phyloP scores from a whole-genome alignment of 83 land plant genomes.

The Thuja plicata region DNA sequence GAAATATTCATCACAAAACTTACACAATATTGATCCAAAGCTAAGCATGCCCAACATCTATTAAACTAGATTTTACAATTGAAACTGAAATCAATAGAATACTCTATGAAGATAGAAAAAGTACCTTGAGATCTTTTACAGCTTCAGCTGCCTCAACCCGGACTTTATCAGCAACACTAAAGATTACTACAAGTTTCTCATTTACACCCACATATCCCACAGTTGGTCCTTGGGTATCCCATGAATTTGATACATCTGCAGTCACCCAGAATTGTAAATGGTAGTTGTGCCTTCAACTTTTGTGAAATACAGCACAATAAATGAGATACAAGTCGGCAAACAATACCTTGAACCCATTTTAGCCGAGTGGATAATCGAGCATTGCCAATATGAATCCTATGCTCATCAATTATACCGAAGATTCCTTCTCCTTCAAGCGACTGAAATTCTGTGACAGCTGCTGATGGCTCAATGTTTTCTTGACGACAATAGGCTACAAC shows the following conservation, averaged over 20 bases:
- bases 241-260: slow-evolving; percentile 6
- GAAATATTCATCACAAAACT: no score
- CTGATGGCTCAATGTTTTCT: slow-evolving; percentile 52
- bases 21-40: no score
- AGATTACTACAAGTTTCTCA: slow-evolving; percentile 30
- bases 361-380: slow-evolving; percentile 65
- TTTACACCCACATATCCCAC: slow-evolving; percentile 56
- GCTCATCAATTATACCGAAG: slow-evolving; percentile 68
- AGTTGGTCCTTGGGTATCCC: slow-evolving; percentile 36
- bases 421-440: slow-evolving; percentile 85
- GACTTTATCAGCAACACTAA: slow-evolving; percentile 68
- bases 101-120: not conserved
- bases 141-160: slow-evolving; percentile 70
- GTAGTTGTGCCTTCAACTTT: not conserved
- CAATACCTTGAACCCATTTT: slow-evolving; percentile 35
- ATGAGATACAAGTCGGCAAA: not conserved
- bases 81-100: no score
- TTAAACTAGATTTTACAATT: no score
- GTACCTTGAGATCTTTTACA: slow-evolving; percentile 52
- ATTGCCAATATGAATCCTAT: slow-evolving; percentile 70
- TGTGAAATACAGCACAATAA: not conserved
- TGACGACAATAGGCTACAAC: slow-evolving; percentile 64
- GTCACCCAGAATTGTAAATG: not conserved
- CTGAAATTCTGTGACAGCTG: slow-evolving; percentile 57
- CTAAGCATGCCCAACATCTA: no score